Evolutionary conservation across 1,139 yeast genomes (phyloP).

Genomic region (Kazachstania sp.): DNA sequence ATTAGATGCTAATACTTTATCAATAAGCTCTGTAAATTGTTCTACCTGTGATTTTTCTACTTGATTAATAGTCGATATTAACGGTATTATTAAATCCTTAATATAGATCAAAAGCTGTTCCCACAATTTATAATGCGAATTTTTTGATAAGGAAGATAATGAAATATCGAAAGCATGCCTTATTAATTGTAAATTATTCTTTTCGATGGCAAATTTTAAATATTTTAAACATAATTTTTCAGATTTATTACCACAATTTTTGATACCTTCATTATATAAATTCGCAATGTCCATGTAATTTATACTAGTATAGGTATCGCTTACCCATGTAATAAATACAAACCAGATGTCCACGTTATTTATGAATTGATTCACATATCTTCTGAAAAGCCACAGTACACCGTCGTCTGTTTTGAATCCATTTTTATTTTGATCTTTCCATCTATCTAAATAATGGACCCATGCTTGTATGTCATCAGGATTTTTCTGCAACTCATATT

Average conservation of each 20-base stretch:
- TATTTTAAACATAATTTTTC: slow-evolving; percentile 48
- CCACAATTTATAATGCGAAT: slow-evolving; percentile 59
- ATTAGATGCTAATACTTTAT: slow-evolving; percentile 11
- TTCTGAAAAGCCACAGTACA: slow-evolving; percentile 26
- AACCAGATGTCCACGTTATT: slow-evolving; percentile 17
- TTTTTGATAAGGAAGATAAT: slow-evolving; percentile 38
- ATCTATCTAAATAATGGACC: slow-evolving; percentile 24
- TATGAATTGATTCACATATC: slow-evolving; percentile 18
- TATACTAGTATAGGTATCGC: slow-evolving; percentile 1
- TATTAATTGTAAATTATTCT: slow-evolving; percentile 37
- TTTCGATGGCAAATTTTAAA: slow-evolving; percentile 38
- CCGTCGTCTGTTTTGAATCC: slow-evolving; percentile 10
- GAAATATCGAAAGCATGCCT: slow-evolving; percentile 47
- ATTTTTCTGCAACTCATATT: slow-evolving; percentile 26
- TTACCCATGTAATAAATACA: slow-evolving; percentile 17
- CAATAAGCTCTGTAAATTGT: slow-evolving; percentile 13
- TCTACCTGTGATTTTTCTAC: slow-evolving; percentile 7
- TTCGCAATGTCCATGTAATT: slow-evolving; percentile 8
- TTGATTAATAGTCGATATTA: slow-evolving; percentile 31
- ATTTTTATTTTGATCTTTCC: slow-evolving; percentile 10
- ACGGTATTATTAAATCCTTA: slow-evolving; percentile 33
- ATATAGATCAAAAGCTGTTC: slow-evolving; percentile 38
- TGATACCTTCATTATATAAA: slow-evolving; percentile 43
- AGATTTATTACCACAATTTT: slow-evolving; percentile 39
- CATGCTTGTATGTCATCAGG: slow-evolving; percentile 19